Conservation (phyloP, 352 stramenopile species). For the Blastocystis sp. region DNA sequence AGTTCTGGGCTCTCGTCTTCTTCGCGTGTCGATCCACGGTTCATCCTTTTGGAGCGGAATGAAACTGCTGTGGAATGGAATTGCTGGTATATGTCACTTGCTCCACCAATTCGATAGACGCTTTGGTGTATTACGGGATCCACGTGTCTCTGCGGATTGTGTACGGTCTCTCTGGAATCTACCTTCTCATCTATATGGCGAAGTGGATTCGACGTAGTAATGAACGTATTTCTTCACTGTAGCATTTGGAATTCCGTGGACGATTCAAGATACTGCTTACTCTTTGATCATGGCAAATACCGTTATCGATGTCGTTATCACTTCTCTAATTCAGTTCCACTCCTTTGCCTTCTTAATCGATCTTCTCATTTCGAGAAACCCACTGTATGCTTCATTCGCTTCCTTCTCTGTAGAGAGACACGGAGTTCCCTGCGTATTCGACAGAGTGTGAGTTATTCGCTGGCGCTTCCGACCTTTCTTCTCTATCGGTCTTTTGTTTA, state of each 20-base stretch:
- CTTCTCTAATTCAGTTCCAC: not conserved
- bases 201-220: conserved; percentile 3
- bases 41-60: not conserved
- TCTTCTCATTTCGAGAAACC: not conserved
- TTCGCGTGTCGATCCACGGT: not conserved
- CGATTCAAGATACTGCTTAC: not conserved
- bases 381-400: not conserved
- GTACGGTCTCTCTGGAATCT: not conserved
- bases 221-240: not conserved
- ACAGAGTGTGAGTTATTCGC: not conserved
- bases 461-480: not conserved
- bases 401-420: not conserved
- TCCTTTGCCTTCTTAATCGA: not conserved
- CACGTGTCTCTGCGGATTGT: not conserved
- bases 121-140: not conserved
- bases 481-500: not conserved
- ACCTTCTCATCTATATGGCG: conserved; percentile 20
- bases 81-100: not conserved
- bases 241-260: not conserved
- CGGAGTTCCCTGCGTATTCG: not conserved
- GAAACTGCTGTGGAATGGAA: too few species aligned
- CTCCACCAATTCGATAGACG: not conserved
- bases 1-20: not conserved
- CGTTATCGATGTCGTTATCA: not conserved
- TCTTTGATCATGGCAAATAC: not conserved